Percentiles rank a stretch among this genome's conserved stretches.
Conservation (phyloP, 106 monocot genomes). For the Hemerocallis citrina region DNA sequence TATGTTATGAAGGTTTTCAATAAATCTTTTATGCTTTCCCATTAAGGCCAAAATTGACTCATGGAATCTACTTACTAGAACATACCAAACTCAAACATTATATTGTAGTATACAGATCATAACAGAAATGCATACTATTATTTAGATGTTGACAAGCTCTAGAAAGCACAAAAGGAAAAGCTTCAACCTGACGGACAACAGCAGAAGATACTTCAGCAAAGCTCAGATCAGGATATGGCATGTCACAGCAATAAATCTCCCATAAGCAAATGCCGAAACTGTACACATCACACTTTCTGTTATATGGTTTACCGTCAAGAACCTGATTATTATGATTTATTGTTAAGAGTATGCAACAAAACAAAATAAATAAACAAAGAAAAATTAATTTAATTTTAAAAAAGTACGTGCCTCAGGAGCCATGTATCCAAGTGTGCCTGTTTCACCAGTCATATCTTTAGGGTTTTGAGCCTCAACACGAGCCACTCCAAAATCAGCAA, state of each 20-base stretch:
- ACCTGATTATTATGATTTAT: slow-evolving; percentile 30
- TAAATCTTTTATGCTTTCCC: no score
- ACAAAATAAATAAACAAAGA: not conserved
- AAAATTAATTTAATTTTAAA: not conserved
- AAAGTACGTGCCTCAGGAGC: slow-evolving; percentile 55
- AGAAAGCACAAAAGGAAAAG: not conserved
- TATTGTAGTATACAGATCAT: no score
- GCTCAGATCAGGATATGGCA: slow-evolving; percentile 59
- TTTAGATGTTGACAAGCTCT: no score
- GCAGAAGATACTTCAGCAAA: slow-evolving; percentile 60
- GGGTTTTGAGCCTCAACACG: slow-evolving; percentile 77
- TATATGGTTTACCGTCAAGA: slow-evolving; percentile 66
- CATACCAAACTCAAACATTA: no score
- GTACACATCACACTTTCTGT: slow-evolving; percentile 70
- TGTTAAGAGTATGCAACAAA: not conserved
- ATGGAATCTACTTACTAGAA: no score
- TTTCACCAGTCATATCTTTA: slow-evolving; percentile 86
- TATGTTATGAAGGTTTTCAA: no score
- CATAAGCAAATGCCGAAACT: slow-evolving; percentile 79
- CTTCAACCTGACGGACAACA: slow-evolving; percentile 57
- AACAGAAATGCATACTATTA: no score
- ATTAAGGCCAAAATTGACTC: no score
- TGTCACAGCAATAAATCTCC: slow-evolving; percentile 75
- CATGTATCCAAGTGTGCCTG: slow-evolving; percentile 84
- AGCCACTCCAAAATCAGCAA: slow-evolving; percentile 94